Evolutionary conservation across 257 asterid genomes (phyloP).

Genomic region (Osmanthus fragrans): DNA sequence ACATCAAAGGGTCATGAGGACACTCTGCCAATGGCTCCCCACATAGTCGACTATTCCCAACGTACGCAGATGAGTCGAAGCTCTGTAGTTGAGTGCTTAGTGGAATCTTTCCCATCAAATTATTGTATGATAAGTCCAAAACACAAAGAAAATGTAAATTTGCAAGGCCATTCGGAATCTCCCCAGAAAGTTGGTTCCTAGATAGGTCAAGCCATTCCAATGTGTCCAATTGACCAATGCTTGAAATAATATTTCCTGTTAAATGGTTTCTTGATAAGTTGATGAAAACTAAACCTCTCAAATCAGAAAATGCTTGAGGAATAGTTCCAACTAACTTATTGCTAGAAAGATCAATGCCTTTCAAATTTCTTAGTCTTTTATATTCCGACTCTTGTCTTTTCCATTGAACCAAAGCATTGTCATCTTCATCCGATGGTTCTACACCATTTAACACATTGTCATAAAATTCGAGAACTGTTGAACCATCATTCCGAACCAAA

Average conservation of each 20-base stretch:
- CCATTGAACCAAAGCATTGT: too few relatives aligned
- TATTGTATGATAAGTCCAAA: constrained; percentile 5
- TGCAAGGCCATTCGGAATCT: constrained; percentile 29
- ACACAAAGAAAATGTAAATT: constrained; percentile 6
- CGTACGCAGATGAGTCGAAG: constrained; percentile 29
- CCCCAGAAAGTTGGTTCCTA: constrained; percentile 30
- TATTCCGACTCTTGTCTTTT: too few relatives aligned
- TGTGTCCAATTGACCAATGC: constrained; percentile 34
- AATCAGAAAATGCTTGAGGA: neutral
- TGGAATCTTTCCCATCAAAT: too few relatives aligned
- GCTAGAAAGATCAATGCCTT: constrained; percentile 16
- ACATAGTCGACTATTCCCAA: constrained; percentile 25
- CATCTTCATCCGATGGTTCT: too few relatives aligned
- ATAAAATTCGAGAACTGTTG: too few relatives aligned
- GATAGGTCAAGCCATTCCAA: constrained; percentile 42
- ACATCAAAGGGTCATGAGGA: neutral
- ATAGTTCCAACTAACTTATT: constrained; percentile 7
- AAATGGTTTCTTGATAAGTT: constrained; percentile 37
- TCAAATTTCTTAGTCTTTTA: constrained; percentile 7
- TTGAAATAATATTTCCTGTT: constrained; percentile 22
- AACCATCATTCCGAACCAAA: too few relatives aligned
- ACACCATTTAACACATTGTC: too few relatives aligned
- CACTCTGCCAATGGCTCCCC: constrained; percentile 32
- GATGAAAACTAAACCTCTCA: constrained; percentile 24
- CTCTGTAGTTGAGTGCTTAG: constrained; percentile 12